Base-by-base conservation (phyloP, 1,139 yeast genomes). In the Nematodospora anomalae region DNA sequence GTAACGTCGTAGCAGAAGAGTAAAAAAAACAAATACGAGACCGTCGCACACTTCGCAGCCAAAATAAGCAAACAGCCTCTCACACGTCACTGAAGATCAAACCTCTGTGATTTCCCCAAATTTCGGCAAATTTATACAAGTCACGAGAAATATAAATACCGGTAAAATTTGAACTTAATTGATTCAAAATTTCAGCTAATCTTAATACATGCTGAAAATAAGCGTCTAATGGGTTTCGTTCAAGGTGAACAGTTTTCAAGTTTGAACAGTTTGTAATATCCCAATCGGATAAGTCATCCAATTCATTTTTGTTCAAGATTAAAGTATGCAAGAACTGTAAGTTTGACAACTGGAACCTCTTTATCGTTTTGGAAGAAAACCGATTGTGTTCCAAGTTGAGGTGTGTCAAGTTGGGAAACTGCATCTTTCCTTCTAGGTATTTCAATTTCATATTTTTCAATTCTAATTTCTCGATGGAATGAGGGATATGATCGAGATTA, bases 321-420 rank as follows among this genome's bases (percentile, higher is more conserved):
- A 40, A 27, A 6, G 35, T 29, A 6, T 26, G 22, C 14, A 40
- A 8, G 43, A 40, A 20, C 34, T 25, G 43, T n/a, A 40, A 31
- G 13, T 33, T 26, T 24, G 35, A 20, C 13, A 10, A 20, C 16
- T 26, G 33, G 12, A 34, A n/a, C n/a, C 25, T 18, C 33, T 26
- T n/a, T n/a, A n/a, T n/a, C n/a, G n/a, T n/a, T n/a, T n/a, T n/a
- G n/a, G n/a, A n/a, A n/a, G n/a, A n/a, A n/a, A n/a, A n/a, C n/a
- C n/a, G n/a, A 42, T 42, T 42, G 6, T 32, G 21, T 27, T 40
- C 42, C 10, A 42, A 28, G 25, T 42, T 38, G n/a, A 42, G 33
- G 16, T 30, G 28, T 13, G 18, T 28, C 15, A 42, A 22, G 7
- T 30, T 12, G 10, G 37, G 29, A 20, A 42, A 42, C n/a, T n/a